Conservation (phyloP, 2,329 filamentous ascomycete species). For the Lomentospora prolificans region DNA sequence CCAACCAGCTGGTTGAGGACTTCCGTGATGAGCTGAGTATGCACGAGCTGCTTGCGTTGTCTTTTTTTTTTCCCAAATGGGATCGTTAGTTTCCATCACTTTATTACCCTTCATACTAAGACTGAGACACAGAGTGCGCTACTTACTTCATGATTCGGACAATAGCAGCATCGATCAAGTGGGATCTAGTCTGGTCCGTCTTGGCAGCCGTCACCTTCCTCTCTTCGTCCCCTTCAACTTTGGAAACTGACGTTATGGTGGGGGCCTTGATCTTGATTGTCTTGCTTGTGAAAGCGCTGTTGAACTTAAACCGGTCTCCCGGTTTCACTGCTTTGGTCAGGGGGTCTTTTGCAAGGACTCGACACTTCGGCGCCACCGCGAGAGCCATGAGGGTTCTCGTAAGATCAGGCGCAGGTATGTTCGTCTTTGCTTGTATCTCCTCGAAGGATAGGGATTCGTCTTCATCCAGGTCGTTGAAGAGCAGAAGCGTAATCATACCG, state of each 20-base stretch:
- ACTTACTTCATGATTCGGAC: conserved; percentile 81
- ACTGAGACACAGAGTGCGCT: not conserved
- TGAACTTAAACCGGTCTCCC: conserved; percentile 73
- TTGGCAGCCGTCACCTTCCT: conserved; percentile 64
- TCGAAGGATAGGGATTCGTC: conserved; percentile 48
- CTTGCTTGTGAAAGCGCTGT: conserved; percentile 70
- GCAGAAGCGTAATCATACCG: conserved; percentile 77
- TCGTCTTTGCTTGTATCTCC: conserved; percentile 74
- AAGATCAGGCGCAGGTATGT: conserved; percentile 66
- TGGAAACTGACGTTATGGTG: conserved; percentile 70
- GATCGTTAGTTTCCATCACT: conserved; percentile 18
- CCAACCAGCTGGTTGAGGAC: conserved; percentile 58
- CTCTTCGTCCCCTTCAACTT: conserved; percentile 67
- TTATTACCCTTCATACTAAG: not conserved
- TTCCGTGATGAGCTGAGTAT: conserved; percentile 61
- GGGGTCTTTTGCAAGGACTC: conserved; percentile 71
- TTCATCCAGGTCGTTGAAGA: conserved; percentile 71
- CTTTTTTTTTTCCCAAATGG: conserved; percentile 26
- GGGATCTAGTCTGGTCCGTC: conserved; percentile 61
- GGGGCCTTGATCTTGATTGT: conserved; percentile 83
- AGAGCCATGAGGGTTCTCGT: conserved; percentile 71
- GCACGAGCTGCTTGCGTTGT: conserved; percentile 62
- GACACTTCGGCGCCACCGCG: conserved; percentile 72
- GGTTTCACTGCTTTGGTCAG: conserved; percentile 67
- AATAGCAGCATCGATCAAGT: conserved; percentile 66